These are phyloP conservation scores for Sodiomyces alkalinus DNA, from an alignment of 2,329 filamentous ascomycete species.

Conservation along the genomic window DNA sequence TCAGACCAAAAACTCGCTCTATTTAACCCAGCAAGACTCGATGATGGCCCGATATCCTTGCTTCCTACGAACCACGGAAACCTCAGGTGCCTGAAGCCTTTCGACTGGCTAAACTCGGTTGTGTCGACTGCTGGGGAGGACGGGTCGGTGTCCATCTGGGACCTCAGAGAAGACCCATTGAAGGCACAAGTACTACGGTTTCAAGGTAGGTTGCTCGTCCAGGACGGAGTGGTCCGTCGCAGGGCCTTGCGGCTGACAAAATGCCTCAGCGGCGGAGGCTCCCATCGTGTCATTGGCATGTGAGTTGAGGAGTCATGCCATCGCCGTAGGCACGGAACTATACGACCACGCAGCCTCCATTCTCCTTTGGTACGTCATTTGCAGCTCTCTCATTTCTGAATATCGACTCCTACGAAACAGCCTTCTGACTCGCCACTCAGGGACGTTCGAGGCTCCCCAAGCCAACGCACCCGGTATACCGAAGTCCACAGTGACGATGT, in stretches of 20 bases:
- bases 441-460: slow-evolving; percentile 38
- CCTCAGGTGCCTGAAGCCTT: slow-evolving; percentile 44
- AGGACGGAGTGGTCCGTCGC: too few species aligned
- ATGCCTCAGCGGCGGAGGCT: slow-evolving; percentile 25
- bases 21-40: slow-evolving; percentile 44
- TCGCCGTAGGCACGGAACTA: slow-evolving; percentile 62
- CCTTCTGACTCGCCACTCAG: slow-evolving; percentile 22
- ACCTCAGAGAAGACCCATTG: slow-evolving; percentile 33
- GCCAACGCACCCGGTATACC: slow-evolving; percentile 37
- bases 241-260: too few species aligned
- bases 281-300: slow-evolving; percentile 53
- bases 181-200: slow-evolving; percentile 27
- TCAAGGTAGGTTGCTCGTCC: slow-evolving; percentile 24
- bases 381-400: not conserved
- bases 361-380: slow-evolving; percentile 38
- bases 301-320: slow-evolving; percentile 35
- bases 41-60: slow-evolving; percentile 29
- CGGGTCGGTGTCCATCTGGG: slow-evolving; percentile 51
- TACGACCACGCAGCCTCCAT: slow-evolving; percentile 47
- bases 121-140: slow-evolving; percentile 60
- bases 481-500: slow-evolving; percentile 56
- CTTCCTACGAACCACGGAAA: slow-evolving; percentile 42
- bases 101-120: slow-evolving; percentile 33
- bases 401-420: too few species aligned
- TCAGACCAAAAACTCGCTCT: slow-evolving; percentile 57